Evolutionary conservation across 257 asterid species (phyloP).

Genomic region (Solanum virginianum): DNA sequence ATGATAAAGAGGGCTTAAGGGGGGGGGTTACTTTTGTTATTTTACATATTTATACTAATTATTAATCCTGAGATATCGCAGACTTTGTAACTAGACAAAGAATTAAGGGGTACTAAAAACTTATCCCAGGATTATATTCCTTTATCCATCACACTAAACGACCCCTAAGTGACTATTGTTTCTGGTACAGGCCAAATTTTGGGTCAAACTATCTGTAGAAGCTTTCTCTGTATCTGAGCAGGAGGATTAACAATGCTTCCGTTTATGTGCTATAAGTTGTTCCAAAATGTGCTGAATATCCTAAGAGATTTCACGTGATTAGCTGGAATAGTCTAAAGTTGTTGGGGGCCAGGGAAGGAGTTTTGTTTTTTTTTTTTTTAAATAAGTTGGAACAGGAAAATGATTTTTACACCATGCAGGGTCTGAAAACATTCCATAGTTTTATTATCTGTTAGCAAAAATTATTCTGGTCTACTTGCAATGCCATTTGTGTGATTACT

Average conservation of each 20-base stretch:
- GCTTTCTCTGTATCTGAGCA: background rate
- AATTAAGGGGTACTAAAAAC: background rate
- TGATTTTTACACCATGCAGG: background rate
- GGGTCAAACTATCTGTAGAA: background rate
- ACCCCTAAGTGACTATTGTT: background rate
- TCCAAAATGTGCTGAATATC: background rate
- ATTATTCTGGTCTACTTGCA: background rate
- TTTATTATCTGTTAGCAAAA: background rate
- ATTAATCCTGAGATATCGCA: background rate
- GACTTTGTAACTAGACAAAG: background rate
- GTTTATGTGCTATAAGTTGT: background rate
- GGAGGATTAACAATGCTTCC: background rate
- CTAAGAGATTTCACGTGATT: background rate
- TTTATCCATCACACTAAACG: background rate
- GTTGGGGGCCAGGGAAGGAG: background rate
- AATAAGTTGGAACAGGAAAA: background rate
- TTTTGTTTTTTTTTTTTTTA: background rate
- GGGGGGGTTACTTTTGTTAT: too few relatives aligned
- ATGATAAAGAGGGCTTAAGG: too few relatives aligned
- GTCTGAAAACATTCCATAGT: background rate
- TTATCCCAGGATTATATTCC: background rate
- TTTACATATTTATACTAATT: background rate
- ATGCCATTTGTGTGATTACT: background rate
- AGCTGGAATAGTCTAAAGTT: background rate
- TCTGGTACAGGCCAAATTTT: background rate